Evolutionary conservation across 768 basidiomycete genomes (phyloP).

Genomic region (Mycena chlorophos): DNA sequence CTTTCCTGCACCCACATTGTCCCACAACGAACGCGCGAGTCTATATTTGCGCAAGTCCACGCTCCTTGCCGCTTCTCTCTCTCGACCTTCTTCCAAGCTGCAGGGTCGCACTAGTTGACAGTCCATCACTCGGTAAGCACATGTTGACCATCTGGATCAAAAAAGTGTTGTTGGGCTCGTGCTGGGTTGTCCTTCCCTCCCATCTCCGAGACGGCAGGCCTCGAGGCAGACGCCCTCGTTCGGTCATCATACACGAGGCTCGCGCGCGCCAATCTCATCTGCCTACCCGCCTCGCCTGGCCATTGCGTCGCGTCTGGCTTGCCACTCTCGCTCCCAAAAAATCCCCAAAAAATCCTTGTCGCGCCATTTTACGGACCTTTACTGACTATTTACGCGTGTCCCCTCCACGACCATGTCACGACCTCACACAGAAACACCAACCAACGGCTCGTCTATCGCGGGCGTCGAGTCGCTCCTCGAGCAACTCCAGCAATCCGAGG

Average conservation of each 20-base stretch:
- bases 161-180: too few relatives aligned
- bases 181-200: conserved; percentile 20
- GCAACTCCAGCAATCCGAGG: conserved; percentile 20
- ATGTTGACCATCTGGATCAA: too few relatives aligned
- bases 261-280: conserved; percentile 29
- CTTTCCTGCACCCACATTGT: not conserved
- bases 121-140: too few relatives aligned
- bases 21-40: too few relatives aligned
- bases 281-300: conserved; percentile 20
- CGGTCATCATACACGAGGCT: conserved; percentile 50
- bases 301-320: conserved; percentile 27
- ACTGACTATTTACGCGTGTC: conserved; percentile 19
- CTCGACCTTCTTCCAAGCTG: too few relatives aligned
- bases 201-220: conserved; percentile 42
- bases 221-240: conserved; percentile 51
- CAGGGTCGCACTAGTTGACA: too few relatives aligned
- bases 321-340: conserved; percentile 22
- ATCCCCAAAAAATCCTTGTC: conserved; percentile 26
- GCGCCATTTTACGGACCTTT: conserved; percentile 11
- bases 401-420: conserved; percentile 37
- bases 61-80: too few relatives aligned
- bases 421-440: conserved; percentile 33
- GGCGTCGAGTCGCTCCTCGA: conserved; percentile 22
- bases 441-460: conserved; percentile 27
- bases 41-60: too few relatives aligned